These are phyloP conservation scores for Helotiales sp. DNA, from an alignment of 2,329 filamentous ascomycete genomes.

Conservation along the genomic window DNA sequence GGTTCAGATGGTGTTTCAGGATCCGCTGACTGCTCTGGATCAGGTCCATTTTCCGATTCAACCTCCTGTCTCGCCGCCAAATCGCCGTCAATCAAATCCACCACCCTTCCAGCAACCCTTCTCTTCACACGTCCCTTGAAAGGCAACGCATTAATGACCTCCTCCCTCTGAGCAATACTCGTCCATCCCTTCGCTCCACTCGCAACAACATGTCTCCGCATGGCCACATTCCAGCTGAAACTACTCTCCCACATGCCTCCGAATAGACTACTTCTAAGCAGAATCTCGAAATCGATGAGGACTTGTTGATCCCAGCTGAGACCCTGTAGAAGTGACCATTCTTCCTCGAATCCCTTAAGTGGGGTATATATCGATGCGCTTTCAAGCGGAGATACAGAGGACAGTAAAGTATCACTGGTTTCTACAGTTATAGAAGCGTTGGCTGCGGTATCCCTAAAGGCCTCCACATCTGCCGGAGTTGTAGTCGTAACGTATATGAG, in stretches of 20 bases:
- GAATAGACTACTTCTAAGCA: constrained; percentile 48
- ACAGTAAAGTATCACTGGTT: constrained; percentile 34
- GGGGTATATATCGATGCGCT: neutral
- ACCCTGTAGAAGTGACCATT: constrained; percentile 41
- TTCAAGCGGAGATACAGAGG: neutral
- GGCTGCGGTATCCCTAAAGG: constrained; percentile 45
- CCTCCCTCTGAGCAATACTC: neutral
- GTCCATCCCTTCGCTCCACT: neutral
- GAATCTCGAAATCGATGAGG: constrained; percentile 55
- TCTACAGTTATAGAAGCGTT: constrained; percentile 45
- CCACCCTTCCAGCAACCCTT: neutral
- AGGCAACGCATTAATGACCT: neutral
- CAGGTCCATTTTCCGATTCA: neutral
- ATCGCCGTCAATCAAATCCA: neutral
- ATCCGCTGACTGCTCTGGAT: neutral
- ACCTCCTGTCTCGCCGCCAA: neutral
- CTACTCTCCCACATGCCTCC: constrained; percentile 50
- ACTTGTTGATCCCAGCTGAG: constrained; percentile 53
- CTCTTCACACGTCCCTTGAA: neutral
- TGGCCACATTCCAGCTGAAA: constrained; percentile 52
- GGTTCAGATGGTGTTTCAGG: neutral
- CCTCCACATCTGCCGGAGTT: constrained; percentile 43
- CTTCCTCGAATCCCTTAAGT: constrained; percentile 26
- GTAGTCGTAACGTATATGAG: constrained; percentile 50
- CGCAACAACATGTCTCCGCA: constrained; percentile 44